These are phyloP conservation scores for Didymella pinodella DNA, from an alignment of 2,329 filamentous ascomycete species.

Conservation along the genomic window DNA sequence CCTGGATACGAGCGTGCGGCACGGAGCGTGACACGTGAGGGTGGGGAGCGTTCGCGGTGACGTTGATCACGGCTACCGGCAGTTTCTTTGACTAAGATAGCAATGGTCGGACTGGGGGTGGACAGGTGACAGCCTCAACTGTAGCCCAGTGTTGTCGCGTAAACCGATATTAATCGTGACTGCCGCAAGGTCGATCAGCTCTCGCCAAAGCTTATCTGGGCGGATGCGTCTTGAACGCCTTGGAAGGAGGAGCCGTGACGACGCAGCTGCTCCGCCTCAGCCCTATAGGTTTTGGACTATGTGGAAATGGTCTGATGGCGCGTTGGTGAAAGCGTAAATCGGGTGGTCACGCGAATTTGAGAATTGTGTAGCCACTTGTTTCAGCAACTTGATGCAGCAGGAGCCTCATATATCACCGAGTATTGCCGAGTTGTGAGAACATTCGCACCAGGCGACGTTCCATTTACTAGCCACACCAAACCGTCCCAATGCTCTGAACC, in stretches of 20 bases:
- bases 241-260: slow-evolving; percentile 13
- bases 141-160: slow-evolving; percentile 10
- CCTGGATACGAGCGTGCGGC: slow-evolving; percentile 14
- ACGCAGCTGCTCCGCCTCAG: slow-evolving; percentile 20
- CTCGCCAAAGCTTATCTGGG: slow-evolving; percentile 18
- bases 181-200: slow-evolving; percentile 10
- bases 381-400: slow-evolving; percentile 1
- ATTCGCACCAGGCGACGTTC: slow-evolving; percentile 3
- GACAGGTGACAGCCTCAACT: not conserved
- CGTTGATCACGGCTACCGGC: slow-evolving; percentile 20
- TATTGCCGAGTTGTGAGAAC: slow-evolving; percentile 5
- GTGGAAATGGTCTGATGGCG: not conserved
- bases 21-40: slow-evolving; percentile 26
- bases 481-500: not conserved
- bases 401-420: slow-evolving; percentile 7
- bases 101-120: not conserved
- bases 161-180: not conserved
- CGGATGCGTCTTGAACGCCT: slow-evolving; percentile 11
- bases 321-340: slow-evolving; percentile 1
- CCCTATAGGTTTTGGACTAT: slow-evolving; percentile 3
- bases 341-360: slow-evolving; percentile 3
- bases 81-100: slow-evolving; percentile 7
- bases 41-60: slow-evolving; percentile 18
- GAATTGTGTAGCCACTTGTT: slow-evolving; percentile 1
- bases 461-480: not conserved